Conservation (phyloP, 495 filamentous ascomycete species). For the Articulospora tetracladia region DNA sequence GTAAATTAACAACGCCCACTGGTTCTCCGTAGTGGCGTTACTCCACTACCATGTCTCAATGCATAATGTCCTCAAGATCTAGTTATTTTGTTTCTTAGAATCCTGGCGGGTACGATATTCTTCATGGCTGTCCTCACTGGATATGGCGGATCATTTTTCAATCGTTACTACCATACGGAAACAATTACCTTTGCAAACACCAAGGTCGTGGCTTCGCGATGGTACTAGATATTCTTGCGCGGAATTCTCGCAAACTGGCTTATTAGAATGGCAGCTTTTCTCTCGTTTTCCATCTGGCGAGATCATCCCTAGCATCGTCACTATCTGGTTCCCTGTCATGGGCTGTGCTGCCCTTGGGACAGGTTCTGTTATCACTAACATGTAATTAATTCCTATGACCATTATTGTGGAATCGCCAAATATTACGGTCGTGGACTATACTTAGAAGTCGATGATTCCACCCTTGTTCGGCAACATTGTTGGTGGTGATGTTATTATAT, state of each 20-base stretch:
- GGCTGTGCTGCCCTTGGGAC: slow-evolving; percentile 55
- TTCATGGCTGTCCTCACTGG: slow-evolving; percentile 55
- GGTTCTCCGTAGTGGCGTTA: slow-evolving; percentile 53
- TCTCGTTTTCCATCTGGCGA: slow-evolving; percentile 54
- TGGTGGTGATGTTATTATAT: slow-evolving; percentile 49
- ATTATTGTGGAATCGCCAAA: slow-evolving; percentile 49
- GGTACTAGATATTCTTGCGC: slow-evolving; percentile 57
- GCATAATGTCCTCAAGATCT: slow-evolving; percentile 47
- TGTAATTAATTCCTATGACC: slow-evolving; percentile 58
- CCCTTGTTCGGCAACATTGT: slow-evolving; percentile 54
- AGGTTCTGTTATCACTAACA: slow-evolving; percentile 63
- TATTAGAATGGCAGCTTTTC: slow-evolving; percentile 55
- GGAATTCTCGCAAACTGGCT: slow-evolving; percentile 65
- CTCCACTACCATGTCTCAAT: slow-evolving; percentile 48
- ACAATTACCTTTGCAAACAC: slow-evolving; percentile 47
- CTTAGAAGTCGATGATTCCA: slow-evolving; percentile 64
- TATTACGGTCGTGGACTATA: slow-evolving; percentile 51
- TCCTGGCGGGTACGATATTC: slow-evolving; percentile 56
- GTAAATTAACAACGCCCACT: slow-evolving; percentile 57
- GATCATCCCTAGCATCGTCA: slow-evolving; percentile 50
- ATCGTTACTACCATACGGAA: slow-evolving; percentile 44
- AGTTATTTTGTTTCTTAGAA: slow-evolving; percentile 56
- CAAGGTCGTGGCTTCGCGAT: slow-evolving; percentile 53
- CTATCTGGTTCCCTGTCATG: slow-evolving; percentile 63
- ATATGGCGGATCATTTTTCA: slow-evolving; percentile 34